These are phyloP conservation scores for Sesbania bispinosa DNA, from an alignment of 306 rosid species.

Conservation along the genomic window DNA sequence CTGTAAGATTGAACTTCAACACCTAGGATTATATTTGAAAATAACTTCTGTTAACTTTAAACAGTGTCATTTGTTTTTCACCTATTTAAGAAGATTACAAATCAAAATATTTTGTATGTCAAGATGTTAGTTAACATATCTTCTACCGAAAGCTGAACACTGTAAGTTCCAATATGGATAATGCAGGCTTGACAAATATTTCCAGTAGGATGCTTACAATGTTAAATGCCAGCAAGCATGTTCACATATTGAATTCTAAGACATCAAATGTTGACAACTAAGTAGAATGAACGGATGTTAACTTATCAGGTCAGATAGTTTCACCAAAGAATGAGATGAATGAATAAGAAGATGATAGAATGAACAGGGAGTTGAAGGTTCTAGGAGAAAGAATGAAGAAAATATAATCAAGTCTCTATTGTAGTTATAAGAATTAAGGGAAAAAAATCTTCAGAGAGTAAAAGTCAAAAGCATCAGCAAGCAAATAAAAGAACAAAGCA, in stretches of 20 bases:
- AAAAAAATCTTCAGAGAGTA: background rate
- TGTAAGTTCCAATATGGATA: background rate
- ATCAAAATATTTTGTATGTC: background rate
- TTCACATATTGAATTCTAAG: background rate
- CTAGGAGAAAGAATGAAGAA: background rate
- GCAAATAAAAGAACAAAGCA: background rate
- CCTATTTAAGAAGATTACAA: conserved; percentile 12
- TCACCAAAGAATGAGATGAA: background rate
- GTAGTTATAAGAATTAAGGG: background rate
- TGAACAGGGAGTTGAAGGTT: background rate
- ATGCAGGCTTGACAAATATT: background rate
- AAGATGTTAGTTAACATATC: background rate
- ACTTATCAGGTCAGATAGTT: background rate
- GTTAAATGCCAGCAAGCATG: background rate
- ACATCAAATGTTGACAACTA: background rate
- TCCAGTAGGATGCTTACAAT: background rate
- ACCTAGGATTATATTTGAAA: conserved; percentile 54
- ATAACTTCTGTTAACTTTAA: conserved; percentile 2
- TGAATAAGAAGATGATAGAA: background rate
- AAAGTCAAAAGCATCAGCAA: background rate
- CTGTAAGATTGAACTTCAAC: conserved; percentile 97
- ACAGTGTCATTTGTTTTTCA: background rate
- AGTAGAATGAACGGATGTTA: background rate
- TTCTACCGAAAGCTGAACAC: background rate
- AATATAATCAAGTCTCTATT: background rate